These are phyloP conservation scores for Fusarium xyrophilum DNA, from an alignment of 2,329 filamentous ascomycete species.

Conservation along the genomic window DNA sequence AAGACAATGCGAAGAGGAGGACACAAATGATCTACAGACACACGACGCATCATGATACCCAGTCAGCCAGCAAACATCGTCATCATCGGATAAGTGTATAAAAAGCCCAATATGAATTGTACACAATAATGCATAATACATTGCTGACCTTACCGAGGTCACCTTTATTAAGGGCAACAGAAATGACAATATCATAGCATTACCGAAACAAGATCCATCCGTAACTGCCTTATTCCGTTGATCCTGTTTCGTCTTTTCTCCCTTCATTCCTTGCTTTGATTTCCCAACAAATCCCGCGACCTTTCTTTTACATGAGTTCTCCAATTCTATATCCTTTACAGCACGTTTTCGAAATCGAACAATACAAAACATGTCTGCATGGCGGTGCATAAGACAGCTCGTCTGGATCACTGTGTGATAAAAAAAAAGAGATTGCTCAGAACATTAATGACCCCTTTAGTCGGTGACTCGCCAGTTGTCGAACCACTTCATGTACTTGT, in stretches of 20 bases:
- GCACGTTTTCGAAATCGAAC: constrained; percentile 25
- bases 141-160: constrained; percentile 31
- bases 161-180: constrained; percentile 26
- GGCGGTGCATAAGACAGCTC: constrained; percentile 21
- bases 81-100: constrained; percentile 38
- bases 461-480: constrained; percentile 84
- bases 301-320: constrained; percentile 33
- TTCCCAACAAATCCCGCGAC: constrained; percentile 33
- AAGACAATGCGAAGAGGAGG: constrained; percentile 14
- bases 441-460: constrained; percentile 33
- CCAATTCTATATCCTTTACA: constrained; percentile 31
- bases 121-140: constrained; percentile 47
- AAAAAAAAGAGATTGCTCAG: constrained; percentile 13
- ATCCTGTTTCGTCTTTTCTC: constrained; percentile 36
- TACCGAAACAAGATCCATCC: constrained; percentile 39
- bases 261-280: constrained; percentile 23
- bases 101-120: constrained; percentile 41
- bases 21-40: constrained; percentile 29
- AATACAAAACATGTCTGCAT: constrained; percentile 24
- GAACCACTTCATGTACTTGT: constrained; percentile 94
- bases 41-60: constrained; percentile 45
- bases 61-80: constrained; percentile 36
- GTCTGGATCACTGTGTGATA: constrained; percentile 21
- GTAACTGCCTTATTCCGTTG: constrained; percentile 31
- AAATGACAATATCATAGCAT: constrained; percentile 42